Base-by-base conservation (phyloP, 352 stramenopile genomes). In the Phytophthora melonis region DNA sequence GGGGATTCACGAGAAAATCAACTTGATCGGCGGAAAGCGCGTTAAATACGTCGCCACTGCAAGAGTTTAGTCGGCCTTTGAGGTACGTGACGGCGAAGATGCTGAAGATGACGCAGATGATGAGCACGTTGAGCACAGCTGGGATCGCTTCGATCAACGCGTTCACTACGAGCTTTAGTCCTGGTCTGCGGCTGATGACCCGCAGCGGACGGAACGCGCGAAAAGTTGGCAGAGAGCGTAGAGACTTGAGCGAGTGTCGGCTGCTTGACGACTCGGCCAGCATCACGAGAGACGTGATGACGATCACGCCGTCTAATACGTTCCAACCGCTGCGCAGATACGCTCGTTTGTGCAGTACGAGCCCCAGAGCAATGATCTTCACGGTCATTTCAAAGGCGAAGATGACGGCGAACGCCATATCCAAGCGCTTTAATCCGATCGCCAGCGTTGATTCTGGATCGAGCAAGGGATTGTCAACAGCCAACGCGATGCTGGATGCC, bases 91-190 rank as follows among this genome's bases (percentile, higher is more conserved):
- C 93, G 5, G 93, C 88, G 58, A 99, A 85, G 58, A 99, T 98
- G 66, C 93, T 96, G 82, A 99, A 99, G 39, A 98, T 96, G 45
- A 99, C 75, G 59, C 92, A 98, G 5, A 99, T 75, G 60, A 98
- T 82, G 1, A 96, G 65, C 1, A 98, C 88, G 68, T 98, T 98
- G 9, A 93, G 66, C 3, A 98, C 91, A 5, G 78, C 80, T 1
- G 91, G 93, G 25, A 98, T 97, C 13, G 90, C 88, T 47, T 93
- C 82, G 30, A 98, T 85, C 14, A 98, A 75, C 0, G 93, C 82
- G 27, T 97, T 97, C 11, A 99, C 93, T 0, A 98, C 93, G 7
- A 98, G 78, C 53, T 93, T 93, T 1, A 98, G 78, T 0, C 91
- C 92, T 0, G 92, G 91, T 9, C 84, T 79, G 0, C 92, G 81